Percentiles rank a stretch among this genome's conserved stretches.
These are phyloP conservation scores for Colletotrichum sojae DNA, from an alignment of 2,329 filamentous ascomycete species.

Conservation along the genomic window DNA sequence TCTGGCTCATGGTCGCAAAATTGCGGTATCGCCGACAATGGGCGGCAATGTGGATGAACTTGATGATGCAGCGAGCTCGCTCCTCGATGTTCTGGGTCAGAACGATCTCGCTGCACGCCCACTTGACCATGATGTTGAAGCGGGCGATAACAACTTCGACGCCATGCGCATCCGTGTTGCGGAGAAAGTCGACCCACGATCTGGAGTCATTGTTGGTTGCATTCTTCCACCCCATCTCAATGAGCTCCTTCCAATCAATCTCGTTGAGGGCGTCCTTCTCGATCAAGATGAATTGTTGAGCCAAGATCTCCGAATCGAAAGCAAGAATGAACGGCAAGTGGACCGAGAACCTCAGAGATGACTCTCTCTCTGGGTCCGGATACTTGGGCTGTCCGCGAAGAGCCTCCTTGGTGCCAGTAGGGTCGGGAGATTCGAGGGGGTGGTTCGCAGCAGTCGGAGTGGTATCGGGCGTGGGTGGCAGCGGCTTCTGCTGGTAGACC, in stretches of 20 bases:
- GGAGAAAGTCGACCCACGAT: slow-evolving; percentile 87
- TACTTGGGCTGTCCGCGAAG: slow-evolving; percentile 53
- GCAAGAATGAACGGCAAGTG: slow-evolving; percentile 87
- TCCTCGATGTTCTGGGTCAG: slow-evolving; percentile 81
- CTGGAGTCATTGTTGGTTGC: slow-evolving; percentile 73
- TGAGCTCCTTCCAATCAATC: slow-evolving; percentile 89
- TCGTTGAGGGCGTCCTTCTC: slow-evolving; percentile 90
- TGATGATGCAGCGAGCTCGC: slow-evolving; percentile 82
- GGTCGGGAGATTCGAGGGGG: slow-evolving; percentile 51
- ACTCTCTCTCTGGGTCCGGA: slow-evolving; percentile 44
- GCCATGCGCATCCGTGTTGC: slow-evolving; percentile 78
- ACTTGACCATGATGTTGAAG: slow-evolving; percentile 91
- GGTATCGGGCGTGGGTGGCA: slow-evolving; percentile 65
- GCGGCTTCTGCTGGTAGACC: slow-evolving; percentile 59
- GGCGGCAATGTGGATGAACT: slow-evolving; percentile 84
- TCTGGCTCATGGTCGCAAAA: slow-evolving; percentile 87
- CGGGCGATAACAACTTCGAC: slow-evolving; percentile 88
- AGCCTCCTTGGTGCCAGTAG: slow-evolving; percentile 53
- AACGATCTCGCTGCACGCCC: slow-evolving; percentile 85
- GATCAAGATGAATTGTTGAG: slow-evolving; percentile 87
- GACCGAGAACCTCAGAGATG: slow-evolving; percentile 59
- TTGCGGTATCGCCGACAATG: slow-evolving; percentile 84
- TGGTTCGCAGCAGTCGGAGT: slow-evolving; percentile 60
- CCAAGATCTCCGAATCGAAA: slow-evolving; percentile 83
- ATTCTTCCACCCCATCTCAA: slow-evolving; percentile 87